Conservation (phyloP, 371 early-diverging fungal genomes). For the Mycotypha africana region DNA sequence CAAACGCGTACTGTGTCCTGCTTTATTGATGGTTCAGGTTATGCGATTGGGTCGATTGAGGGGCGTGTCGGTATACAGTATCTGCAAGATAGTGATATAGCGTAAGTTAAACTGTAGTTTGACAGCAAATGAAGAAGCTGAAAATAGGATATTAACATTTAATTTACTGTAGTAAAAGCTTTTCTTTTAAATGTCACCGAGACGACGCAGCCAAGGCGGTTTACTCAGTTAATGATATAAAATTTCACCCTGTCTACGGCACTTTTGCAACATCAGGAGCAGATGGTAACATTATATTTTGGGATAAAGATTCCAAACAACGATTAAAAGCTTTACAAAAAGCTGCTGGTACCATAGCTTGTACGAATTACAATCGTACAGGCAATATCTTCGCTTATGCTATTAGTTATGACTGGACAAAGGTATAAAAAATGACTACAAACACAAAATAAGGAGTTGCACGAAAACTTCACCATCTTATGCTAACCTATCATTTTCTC, state of each 20-base stretch:
- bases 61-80: slow-evolving; percentile 91
- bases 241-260: slow-evolving; percentile 84
- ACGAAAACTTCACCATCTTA: no score
- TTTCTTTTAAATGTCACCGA: slow-evolving; percentile 94
- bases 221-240: slow-evolving; percentile 76
- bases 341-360: slow-evolving; percentile 63
- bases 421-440: slow-evolving; percentile 54
- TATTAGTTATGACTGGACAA: slow-evolving; percentile 95
- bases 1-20: slow-evolving; percentile 80
- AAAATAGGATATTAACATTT: no score
- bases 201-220: slow-evolving; percentile 66
- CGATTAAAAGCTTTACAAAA: slow-evolving; percentile 64
- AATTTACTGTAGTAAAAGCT: slow-evolving; percentile 64
- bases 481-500: no score
- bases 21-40: slow-evolving; percentile 78
- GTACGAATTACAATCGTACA: slow-evolving; percentile 77
- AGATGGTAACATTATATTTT: slow-evolving; percentile 87
- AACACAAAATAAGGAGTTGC: no score
- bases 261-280: slow-evolving; percentile 89
- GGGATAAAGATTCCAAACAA: slow-evolving; percentile 90
- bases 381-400: slow-evolving; percentile 94
- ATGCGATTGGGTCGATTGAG: slow-evolving; percentile 86
- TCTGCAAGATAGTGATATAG: slow-evolving; percentile 68
- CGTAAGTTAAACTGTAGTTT: no score
- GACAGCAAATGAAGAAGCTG: no score